Evolutionary conservation across 1,284 basidiomycete species (phyloP).

Genomic region (Peniophora sp.): DNA sequence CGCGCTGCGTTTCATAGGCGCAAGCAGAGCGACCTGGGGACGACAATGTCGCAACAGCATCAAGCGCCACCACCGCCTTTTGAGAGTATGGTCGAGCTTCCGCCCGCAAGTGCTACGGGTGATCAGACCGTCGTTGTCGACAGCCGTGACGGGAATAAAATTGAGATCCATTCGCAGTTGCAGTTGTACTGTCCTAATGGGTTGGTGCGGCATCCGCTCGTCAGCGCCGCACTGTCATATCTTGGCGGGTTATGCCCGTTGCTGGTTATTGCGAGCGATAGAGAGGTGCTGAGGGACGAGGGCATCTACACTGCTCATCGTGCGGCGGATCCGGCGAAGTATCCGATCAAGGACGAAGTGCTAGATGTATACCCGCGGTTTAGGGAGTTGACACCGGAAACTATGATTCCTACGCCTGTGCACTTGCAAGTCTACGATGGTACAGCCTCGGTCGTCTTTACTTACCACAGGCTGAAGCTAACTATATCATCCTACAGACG

Average conservation of each 20-base stretch:
- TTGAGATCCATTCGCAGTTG: slow-evolving; percentile 42
- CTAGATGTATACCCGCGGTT: slow-evolving; percentile 60
- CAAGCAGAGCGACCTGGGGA: slow-evolving; percentile 1
- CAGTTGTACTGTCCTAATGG: slow-evolving; percentile 89
- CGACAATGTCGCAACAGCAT: no score
- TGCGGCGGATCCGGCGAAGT: slow-evolving; percentile 78
- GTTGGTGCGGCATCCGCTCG: slow-evolving; percentile 77
- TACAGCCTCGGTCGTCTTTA: slow-evolving; percentile 26
- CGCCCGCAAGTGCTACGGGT: slow-evolving; percentile 18
- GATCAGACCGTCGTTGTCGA: slow-evolving; percentile 32
- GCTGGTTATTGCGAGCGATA: slow-evolving; percentile 81
- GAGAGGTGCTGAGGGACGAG: slow-evolving; percentile 91
- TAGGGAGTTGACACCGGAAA: slow-evolving; percentile 53
- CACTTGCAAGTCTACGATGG: slow-evolving; percentile 88
- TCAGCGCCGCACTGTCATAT: slow-evolving; percentile 79
- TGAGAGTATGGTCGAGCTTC: slow-evolving; percentile 38
- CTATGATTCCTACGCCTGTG: slow-evolving; percentile 70
- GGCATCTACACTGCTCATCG: slow-evolving; percentile 88
- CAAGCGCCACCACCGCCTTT: slow-evolving; percentile 13
- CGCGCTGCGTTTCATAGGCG: slow-evolving; percentile 44
- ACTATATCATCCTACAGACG: slow-evolving; percentile 33
- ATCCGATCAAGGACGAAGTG: slow-evolving; percentile 56
- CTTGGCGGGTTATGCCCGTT: slow-evolving; percentile 89
- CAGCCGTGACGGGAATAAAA: slow-evolving; percentile 30
- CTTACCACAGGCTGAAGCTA: background rate